Conservation (phyloP, 78 protist species). For the Dictyostelium brefeldianum region DNA sequence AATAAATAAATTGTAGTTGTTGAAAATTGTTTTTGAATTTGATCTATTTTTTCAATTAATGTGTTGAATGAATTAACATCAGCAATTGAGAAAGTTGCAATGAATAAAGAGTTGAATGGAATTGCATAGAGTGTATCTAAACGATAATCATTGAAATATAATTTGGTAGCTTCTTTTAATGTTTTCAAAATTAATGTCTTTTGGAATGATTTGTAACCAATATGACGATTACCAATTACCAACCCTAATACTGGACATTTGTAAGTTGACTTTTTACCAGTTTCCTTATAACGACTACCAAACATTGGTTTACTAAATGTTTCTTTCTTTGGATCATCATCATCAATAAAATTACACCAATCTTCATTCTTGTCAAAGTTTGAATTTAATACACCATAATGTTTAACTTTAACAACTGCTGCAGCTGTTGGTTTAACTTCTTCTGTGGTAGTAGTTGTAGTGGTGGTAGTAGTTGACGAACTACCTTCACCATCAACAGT, state of each 20-base stretch:
- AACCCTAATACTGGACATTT: constrained; percentile 25
- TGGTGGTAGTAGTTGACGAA: background rate
- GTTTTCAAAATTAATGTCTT: background rate
- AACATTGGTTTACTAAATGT: background rate
- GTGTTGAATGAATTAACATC: constrained; percentile 5
- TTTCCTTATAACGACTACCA: constrained; percentile 15
- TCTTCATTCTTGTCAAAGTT: background rate
- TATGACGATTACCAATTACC: constrained; percentile 36
- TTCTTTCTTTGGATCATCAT: background rate
- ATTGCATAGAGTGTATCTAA: constrained; percentile 4
- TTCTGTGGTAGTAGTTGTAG: constrained; percentile 13
- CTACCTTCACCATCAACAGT: background rate
- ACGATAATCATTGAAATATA: constrained; percentile 50
- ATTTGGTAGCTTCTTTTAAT: background rate
- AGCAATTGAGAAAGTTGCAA: constrained; percentile 15
- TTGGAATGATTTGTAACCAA: constrained; percentile 45
- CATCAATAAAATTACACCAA: constrained; percentile 35
- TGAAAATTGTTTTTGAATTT: background rate
- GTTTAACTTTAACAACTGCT: constrained; percentile 4
- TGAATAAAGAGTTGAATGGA: constrained; percentile 27
- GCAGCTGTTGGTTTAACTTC: background rate
- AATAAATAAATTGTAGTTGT: constrained; percentile 21
- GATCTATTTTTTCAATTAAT: background rate
- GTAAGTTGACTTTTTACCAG: background rate
- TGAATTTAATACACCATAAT: constrained; percentile 41